phyloP scores from a whole-genome alignment of 768 basidiomycete genomes.

The Phlegmacium glaucopus region DNA sequence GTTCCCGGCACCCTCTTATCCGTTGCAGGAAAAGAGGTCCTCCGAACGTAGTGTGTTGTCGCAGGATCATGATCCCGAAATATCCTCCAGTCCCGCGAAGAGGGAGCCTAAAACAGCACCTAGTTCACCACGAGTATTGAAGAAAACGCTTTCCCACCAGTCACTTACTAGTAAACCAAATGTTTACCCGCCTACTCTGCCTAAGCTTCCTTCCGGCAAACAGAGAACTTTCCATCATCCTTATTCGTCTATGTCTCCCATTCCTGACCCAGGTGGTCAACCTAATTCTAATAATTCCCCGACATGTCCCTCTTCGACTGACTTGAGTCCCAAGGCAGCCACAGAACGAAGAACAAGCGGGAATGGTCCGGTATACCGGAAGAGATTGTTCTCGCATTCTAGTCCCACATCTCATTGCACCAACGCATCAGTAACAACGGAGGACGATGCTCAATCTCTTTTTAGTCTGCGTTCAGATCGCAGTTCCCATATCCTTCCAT shows the following conservation, averaged over 20 bases:
- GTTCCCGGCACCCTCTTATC: slow-evolving; percentile 23
- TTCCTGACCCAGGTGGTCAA: slow-evolving; percentile 38
- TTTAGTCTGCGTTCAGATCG: slow-evolving; percentile 49
- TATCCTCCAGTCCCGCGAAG: slow-evolving; percentile 11
- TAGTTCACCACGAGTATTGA: slow-evolving; percentile 35
- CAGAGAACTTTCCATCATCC: slow-evolving; percentile 65
- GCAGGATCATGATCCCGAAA: slow-evolving; percentile 11
- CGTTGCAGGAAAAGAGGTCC: slow-evolving; percentile 23
- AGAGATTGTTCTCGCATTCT: slow-evolving; percentile 63
- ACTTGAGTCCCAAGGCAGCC: slow-evolving; percentile 10
- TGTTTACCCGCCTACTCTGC: slow-evolving; percentile 23
- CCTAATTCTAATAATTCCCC: slow-evolving; percentile 26
- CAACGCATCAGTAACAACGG: slow-evolving; percentile 19
- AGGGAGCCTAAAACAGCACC: slow-evolving; percentile 16
- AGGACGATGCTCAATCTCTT: slow-evolving; percentile 55
- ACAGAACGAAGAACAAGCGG: slow-evolving; percentile 23
- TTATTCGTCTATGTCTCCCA: slow-evolving; percentile 49
- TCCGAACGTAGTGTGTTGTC: slow-evolving; percentile 20
- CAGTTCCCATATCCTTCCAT: slow-evolving; percentile 27
- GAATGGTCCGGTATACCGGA: slow-evolving; percentile 34
- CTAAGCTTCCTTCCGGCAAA: slow-evolving; percentile 36
- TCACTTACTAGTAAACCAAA: slow-evolving; percentile 38
- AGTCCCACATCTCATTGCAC: slow-evolving; percentile 41
- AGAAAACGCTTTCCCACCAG: slow-evolving; percentile 57
- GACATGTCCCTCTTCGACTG: slow-evolving; percentile 19